These are phyloP conservation scores for Phascolomyces articulosus DNA, from an alignment of 371 early-diverging fungal species.

Conservation along the genomic window DNA sequence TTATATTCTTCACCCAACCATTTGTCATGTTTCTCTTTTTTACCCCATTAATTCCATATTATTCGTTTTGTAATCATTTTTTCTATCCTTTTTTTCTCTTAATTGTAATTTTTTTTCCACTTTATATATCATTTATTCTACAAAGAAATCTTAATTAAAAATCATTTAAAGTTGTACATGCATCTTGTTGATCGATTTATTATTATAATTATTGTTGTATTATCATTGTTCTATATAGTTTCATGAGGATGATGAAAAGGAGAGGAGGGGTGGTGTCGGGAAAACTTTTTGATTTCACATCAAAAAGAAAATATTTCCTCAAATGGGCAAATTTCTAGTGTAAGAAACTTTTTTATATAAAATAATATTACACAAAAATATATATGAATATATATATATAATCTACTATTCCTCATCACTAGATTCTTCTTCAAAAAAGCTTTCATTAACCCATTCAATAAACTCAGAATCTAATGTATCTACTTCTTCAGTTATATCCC, in stretches of 20 bases:
- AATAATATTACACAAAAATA: no score
- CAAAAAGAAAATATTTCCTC: neutral
- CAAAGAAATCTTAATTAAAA: constrained; percentile 1
- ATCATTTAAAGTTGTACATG: neutral
- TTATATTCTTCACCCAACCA: no score
- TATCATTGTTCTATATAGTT: no score
- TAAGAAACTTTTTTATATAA: no score
- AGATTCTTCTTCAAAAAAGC: constrained; percentile 31
- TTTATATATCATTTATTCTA: neutral
- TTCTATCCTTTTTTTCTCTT: neutral
- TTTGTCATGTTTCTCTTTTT: no score
- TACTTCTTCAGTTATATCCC: constrained; percentile 37
- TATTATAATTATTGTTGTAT: no score
- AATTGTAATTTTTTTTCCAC: neutral
- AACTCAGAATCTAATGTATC: constrained; percentile 40
- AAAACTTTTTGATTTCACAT: no score
- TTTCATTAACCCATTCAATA: constrained; percentile 36
- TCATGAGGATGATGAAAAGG: no score
- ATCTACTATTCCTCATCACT: constrained; percentile 15
- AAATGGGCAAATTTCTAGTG: neutral
- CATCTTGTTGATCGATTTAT: no score
- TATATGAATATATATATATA: no score
- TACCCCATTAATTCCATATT: neutral
- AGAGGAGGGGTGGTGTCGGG: no score
- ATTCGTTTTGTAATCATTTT: constrained; percentile 1